These are phyloP conservation scores for Penicillium sp. DNA, from an alignment of 2,329 filamentous ascomycete genomes.

Conservation along the genomic window DNA sequence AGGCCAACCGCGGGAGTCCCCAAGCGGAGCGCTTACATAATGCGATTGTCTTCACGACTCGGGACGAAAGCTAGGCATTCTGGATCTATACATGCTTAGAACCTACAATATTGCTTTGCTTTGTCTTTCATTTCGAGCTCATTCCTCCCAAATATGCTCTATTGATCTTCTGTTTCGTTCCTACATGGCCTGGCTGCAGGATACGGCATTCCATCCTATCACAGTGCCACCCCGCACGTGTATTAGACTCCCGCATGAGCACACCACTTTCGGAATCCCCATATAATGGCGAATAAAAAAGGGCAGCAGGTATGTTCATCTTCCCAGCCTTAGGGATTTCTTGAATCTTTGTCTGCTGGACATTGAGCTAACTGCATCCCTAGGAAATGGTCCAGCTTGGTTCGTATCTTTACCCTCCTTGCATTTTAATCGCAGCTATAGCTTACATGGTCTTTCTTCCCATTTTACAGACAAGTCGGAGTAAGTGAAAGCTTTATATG, in stretches of 20 bases:
- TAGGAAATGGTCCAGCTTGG: slow-evolving; percentile 99
- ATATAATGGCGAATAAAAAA: slow-evolving; percentile 50
- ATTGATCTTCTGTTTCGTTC: background rate
- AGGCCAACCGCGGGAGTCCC: slow-evolving; percentile 12
- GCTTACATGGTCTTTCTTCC: slow-evolving; percentile 6
- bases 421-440: slow-evolving; percentile 33
- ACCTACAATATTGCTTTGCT: background rate
- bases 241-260: slow-evolving; percentile 17
- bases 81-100: background rate
- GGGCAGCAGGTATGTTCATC: slow-evolving; percentile 62
- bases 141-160: background rate
- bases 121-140: background rate
- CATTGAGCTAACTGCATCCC: slow-evolving; percentile 12
- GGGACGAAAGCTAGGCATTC: background rate
- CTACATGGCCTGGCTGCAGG: slow-evolving; percentile 16
- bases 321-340: background rate
- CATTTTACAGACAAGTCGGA: slow-evolving; percentile 21
- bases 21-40: slow-evolving; percentile 21
- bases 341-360: background rate
- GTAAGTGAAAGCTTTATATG: slow-evolving; percentile 13
- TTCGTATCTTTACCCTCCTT: slow-evolving; percentile 55
- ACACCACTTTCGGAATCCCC: slow-evolving; percentile 12
- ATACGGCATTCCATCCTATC: slow-evolving; percentile 9
- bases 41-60: background rate
- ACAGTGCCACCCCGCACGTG: slow-evolving; percentile 22